Base-by-base conservation (phyloP, 2,329 filamentous ascomycete species). In the Rutstroemia sp. region DNA sequence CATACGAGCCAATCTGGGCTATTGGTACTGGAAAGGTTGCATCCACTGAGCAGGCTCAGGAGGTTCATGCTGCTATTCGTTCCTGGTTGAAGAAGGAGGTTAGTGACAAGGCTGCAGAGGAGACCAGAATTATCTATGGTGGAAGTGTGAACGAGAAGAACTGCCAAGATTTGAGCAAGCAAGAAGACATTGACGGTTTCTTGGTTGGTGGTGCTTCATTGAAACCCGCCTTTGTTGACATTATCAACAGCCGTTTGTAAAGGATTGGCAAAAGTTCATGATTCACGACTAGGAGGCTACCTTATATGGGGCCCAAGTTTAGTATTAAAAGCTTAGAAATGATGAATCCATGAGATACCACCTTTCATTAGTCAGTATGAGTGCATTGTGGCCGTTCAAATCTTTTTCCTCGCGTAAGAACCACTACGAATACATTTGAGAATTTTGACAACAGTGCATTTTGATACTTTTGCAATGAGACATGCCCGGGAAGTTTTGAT, bases 1-100 rank as follows among this genome's bases (percentile, higher is more conserved):
- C 94, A 70, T 99, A 99, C 76, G 94, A 99, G 83, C 94, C 94
- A 70, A 95, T 99, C 80, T 99, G 94, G 92, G 91, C 84, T 72
- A 88, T 85, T 66, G 92, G 92, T 67, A 97, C 94, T 64, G 94
- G 94, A 74, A 95, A 94, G 79, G 90, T 95, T 64, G 90, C 90
- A 66, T 88, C 86, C 62, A 91, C 85, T 59, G 80, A 90, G 76
- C 91, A 96, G 81, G 91, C 91, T 57, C 91, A 96, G 79, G 90
- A 95, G 73, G 90, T 94, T 59, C 91, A 96, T 78, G 89, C 86
- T 68, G 90, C 88, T 64, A 95, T 99, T 76, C 88, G 94, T 67
- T 78, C 84, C 69, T 97, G 92, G 89, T 81, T 99, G 71, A 83
- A 85, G 70, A 81, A 84, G 69, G 81, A 92, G 67, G 89, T 95